Evolutionary conservation across 139 green algal species (phyloP).

Genomic region (Coccomyxa sp.): DNA sequence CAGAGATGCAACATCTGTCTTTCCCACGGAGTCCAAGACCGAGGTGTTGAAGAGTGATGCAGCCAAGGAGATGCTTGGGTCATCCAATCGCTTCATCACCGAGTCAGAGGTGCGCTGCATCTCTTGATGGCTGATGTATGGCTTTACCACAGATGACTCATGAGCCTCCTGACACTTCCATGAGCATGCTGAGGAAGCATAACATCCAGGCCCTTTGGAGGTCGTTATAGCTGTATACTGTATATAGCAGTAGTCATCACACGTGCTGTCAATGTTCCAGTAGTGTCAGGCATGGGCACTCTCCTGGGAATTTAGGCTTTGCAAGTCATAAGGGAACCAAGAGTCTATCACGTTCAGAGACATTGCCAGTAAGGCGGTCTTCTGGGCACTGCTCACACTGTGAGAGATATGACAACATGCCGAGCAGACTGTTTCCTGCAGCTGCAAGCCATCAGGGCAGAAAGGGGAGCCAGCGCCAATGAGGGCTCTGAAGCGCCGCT

Average conservation of each 20-base stretch:
- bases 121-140: neutral
- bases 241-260: too few species aligned
- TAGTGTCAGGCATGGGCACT: too few species aligned
- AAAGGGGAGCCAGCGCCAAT: conserved; percentile 35
- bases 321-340: too few species aligned
- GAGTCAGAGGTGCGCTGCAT: conserved; percentile 54
- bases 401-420: neutral
- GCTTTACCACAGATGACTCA: too few species aligned
- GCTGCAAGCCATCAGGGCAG: conserved; percentile 52
- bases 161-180: too few species aligned
- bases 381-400: neutral
- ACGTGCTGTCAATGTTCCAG: too few species aligned
- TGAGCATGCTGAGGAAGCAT: neutral
- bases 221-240: neutral
- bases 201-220: neutral
- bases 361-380: neutral
- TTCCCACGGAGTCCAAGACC: conserved; percentile 45
- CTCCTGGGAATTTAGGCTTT: too few species aligned
- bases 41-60: conserved; percentile 18
- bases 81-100: conserved; percentile 53
- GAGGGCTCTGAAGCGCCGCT: conserved; percentile 45
- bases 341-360: neutral
- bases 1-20: conserved; percentile 59
- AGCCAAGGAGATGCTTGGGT: conserved; percentile 48
- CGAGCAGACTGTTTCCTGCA: conserved; percentile 22